Conservation (phyloP, 163 green algal species). For the Scenedesmus sp. region DNA sequence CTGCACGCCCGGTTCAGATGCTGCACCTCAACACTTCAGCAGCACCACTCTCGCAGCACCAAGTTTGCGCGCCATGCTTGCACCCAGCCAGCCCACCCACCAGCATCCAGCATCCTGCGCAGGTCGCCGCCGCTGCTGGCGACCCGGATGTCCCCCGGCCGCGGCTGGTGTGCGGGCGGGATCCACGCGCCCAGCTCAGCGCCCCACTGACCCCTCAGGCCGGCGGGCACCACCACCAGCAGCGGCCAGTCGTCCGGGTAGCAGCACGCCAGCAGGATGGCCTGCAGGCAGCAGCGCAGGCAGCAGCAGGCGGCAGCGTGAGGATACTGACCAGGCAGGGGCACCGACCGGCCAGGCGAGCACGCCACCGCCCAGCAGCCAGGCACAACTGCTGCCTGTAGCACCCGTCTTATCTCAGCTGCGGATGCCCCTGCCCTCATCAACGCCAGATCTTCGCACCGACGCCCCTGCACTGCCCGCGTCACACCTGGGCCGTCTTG, state of each 20-base stretch:
- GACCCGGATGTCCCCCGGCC: slow-evolving; percentile 25
- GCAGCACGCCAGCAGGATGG: slow-evolving; percentile 66
- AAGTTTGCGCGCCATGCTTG: too few relatives aligned
- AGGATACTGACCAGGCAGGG: too few relatives aligned
- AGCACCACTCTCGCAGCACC: too few relatives aligned
- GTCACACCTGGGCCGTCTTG: slow-evolving; percentile 75
- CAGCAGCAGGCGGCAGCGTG: background rate
- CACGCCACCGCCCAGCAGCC: too few relatives aligned
- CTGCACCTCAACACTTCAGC: too few relatives aligned
- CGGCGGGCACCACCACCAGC: slow-evolving; percentile 75
- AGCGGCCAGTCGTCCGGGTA: slow-evolving; percentile 77
- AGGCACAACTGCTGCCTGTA: too few relatives aligned
- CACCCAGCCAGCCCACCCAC: background rate
- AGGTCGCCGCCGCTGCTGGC: slow-evolving; percentile 31
- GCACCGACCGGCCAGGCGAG: too few relatives aligned
- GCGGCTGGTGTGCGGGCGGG: slow-evolving; percentile 52
- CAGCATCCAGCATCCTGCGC: background rate
- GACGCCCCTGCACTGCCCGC: background rate
- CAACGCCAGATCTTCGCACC: too few relatives aligned
- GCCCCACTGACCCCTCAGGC: slow-evolving; percentile 67
- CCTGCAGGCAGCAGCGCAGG: slow-evolving; percentile 57
- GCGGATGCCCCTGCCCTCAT: too few relatives aligned
- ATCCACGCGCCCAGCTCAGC: slow-evolving; percentile 71
- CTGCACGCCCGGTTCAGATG: too few relatives aligned
- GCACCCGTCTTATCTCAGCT: too few relatives aligned